phyloP scores from a whole-genome alignment of 2,329 filamentous ascomycete genomes.

The Fusarium caatingaense region DNA sequence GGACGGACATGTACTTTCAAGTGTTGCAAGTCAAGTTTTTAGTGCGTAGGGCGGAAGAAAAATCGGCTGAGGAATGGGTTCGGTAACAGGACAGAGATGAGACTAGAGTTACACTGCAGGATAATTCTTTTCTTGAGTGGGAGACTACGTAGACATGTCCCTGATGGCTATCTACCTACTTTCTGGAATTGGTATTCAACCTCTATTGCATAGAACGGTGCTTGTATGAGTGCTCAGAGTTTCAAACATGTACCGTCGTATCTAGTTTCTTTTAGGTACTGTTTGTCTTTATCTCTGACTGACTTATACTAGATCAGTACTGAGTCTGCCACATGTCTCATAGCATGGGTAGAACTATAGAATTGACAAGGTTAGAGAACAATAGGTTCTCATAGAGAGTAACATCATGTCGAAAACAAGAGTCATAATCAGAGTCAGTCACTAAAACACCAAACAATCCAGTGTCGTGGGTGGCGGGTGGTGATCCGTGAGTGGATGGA shows the following conservation, averaged over 20 bases:
- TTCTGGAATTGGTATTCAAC: background rate
- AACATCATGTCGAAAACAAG: slow-evolving; percentile 5
- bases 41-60: slow-evolving; percentile 37
- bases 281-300: background rate
- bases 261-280: background rate
- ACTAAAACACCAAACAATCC: slow-evolving; percentile 15
- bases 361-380: background rate
- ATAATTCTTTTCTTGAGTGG: slow-evolving; percentile 3
- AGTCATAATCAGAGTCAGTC: slow-evolving; percentile 17
- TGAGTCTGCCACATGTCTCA: background rate
- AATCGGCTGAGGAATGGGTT: slow-evolving; percentile 36
- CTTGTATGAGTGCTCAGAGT: background rate
- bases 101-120: slow-evolving; percentile 24
- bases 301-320: background rate
- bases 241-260: background rate
- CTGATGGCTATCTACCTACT: background rate
- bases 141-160: slow-evolving; percentile 7
- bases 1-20: background rate
- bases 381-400: background rate
- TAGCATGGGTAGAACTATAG: background rate
- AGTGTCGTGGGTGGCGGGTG: slow-evolving; percentile 25
- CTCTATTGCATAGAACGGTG: background rate
- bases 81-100: slow-evolving; percentile 11
- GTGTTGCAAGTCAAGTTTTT: slow-evolving; percentile 16
- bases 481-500: slow-evolving; percentile 33